Evolutionary conservation across 306 rosid species (phyloP), one percentile per base, ranked within the genome.

Genomic region (Trifolium repens): DNA sequence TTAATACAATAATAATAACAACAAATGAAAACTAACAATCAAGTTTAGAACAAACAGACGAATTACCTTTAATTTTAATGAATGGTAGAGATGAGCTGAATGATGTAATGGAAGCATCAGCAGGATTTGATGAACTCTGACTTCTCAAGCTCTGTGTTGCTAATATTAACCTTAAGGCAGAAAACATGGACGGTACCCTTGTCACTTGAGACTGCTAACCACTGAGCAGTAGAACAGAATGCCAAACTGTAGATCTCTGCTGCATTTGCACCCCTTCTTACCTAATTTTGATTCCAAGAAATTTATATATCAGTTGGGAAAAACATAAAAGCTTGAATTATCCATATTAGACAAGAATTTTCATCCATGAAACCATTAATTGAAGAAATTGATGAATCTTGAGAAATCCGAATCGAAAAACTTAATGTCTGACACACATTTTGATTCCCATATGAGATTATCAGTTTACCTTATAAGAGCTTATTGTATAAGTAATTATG

Each of bases 201-300:
- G 82, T 89, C 96, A 80, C 97, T 93, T 9, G 97, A 93, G 78
- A 87, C 97, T 12, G 96, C 97, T 61, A 93, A 71, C 97, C 98
- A 93, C 87, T 84, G 89, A 22, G 90, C 88, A 15, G 85, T 75
- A 15, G 93, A 83, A 81, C 94, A 91, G 78, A 93, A 89, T 14
- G 96, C 93, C 90, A 93, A 79, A 83, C 98, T 89, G 79, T 84
- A 85, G 49, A 93, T 88, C 79, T 84, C 96, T 2, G 98, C 98
- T 44, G 81, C 81, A 75, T 89, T 86, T 44, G 93, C 90, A 26
- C 97, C 98, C 82, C 98, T 89, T 88, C 98, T 87, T 62, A 93
- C 92, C 98, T 93, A 68, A 79, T 71, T 13, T 50, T 61, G 50
- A 67, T 17, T 15, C 66, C 76, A 77, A 85, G 39, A 17, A 78